phyloP scores from a whole-genome alignment of 2,329 filamentous ascomycete genomes.

The Polytolypa hystricis region DNA sequence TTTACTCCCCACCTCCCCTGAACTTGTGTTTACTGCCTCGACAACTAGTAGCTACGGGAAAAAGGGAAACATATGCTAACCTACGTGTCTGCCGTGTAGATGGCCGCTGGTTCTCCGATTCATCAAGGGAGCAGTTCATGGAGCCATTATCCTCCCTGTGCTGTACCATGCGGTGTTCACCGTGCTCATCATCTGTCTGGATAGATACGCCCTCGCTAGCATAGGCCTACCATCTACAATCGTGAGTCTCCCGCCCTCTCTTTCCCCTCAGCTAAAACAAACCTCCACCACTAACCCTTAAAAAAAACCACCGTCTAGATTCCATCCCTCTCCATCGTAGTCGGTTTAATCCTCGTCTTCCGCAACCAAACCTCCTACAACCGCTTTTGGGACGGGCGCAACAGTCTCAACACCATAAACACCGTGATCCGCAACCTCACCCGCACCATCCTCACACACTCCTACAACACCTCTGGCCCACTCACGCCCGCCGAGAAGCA shows the following conservation, averaged over 20 bases:
- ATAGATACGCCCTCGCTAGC: conserved; percentile 39
- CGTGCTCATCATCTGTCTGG: conserved; percentile 47
- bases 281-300: background rate
- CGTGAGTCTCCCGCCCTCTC: conserved; percentile 25
- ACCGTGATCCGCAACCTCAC: conserved; percentile 51
- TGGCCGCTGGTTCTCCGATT: conserved; percentile 55
- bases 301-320: conserved; percentile 28
- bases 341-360: conserved; percentile 58
- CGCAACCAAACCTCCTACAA: conserved; percentile 55
- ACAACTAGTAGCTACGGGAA: too few species aligned
- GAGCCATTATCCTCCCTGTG: conserved; percentile 46
- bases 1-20: too few species aligned
- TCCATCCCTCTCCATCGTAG: conserved; percentile 53
- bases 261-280: background rate
- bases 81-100: conserved; percentile 32
- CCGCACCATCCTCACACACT: conserved; percentile 43
- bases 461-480: conserved; percentile 22
- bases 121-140: conserved; percentile 53
- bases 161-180: conserved; percentile 48
- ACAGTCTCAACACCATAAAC: conserved; percentile 45
- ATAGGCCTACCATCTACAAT: conserved; percentile 49
- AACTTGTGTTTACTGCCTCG: too few species aligned
- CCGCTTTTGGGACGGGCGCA: conserved; percentile 52
- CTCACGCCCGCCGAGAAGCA: conserved; percentile 35
- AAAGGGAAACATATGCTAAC: too few species aligned